Base-by-base conservation (phyloP, 1,284 basidiomycete genomes). In the Malassezia equina region DNA sequence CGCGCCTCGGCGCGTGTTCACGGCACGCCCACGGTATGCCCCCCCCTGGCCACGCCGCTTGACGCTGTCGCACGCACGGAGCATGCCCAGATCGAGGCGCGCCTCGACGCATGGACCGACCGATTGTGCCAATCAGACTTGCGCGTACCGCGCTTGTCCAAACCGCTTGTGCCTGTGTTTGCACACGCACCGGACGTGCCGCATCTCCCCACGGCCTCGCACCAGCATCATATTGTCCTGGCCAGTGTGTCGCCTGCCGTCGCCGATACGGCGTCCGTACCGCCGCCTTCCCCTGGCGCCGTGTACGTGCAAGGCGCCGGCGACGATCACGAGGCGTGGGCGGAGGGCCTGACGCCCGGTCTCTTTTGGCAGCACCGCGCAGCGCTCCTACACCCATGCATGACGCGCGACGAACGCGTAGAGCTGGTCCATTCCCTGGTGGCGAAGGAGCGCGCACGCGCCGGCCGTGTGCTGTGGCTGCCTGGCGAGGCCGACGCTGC, bases 311-410 rank as follows among this genome's bases (percentile, higher is more conserved):
- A 91, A 74, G 89, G 89, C 2, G 86, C 86, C 0, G 88, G 88
- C 0, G 88, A 90, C 66, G 88, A 90, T 65, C 87, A 90, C 65
- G 88, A 90, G 69, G 77, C 84, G 7, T 90, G 88, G 88, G 81
- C 85, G 1, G 63, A 84, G 80, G 86, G 86, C 1, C 76, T 90
- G 51, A 85, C 83, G 0, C 86, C 89, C 0, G 65, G 76, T 8
- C 56, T 84, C 11, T 90, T 85, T 67, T 91, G 89, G 89, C 62
- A 65, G 29, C 75, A 86, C 64, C 76, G 76, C 21, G 64, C 76
- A 0, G 59, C 63, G 12, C 76, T 90, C n/a, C 73, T 88, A 12
- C 42, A 65, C 0, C 63, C 73, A 75, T 7, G 67, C 4, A 45
- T 41, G 13, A 19, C 24, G 27, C 78, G 84, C n/a, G 65, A 74